Percentiles rank a stretch among this genome's conserved stretches.
Conservation (phyloP, 2,329 filamentous ascomycete species). For the Xylaria sp. region DNA sequence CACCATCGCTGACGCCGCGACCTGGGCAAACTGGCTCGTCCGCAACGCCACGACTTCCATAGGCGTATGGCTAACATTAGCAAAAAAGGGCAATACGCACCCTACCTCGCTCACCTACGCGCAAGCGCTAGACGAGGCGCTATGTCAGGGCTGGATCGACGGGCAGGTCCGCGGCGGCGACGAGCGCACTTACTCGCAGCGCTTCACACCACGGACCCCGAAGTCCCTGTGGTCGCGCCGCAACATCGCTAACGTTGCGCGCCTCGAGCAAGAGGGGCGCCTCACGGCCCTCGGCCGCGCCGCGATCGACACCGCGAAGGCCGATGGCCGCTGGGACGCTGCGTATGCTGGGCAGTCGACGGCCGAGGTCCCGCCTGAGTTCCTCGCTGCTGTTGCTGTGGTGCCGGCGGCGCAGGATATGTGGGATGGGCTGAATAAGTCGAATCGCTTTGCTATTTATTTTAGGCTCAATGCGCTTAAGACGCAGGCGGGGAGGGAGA, state of each 20-base stretch:
- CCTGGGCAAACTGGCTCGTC: constrained; percentile 46
- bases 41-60: constrained; percentile 40
- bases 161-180: constrained; percentile 61
- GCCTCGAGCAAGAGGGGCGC: constrained; percentile 57
- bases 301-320: constrained; percentile 65
- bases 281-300: constrained; percentile 62
- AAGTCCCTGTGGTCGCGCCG: constrained; percentile 69
- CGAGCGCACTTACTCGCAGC: constrained; percentile 61
- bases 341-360: constrained; percentile 64
- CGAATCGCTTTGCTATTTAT: constrained; percentile 44
- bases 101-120: constrained; percentile 48
- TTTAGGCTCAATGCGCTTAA: constrained; percentile 43
- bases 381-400: constrained; percentile 50
- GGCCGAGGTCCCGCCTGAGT: constrained; percentile 61
- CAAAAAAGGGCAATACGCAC: constrained; percentile 43
- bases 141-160: constrained; percentile 74
- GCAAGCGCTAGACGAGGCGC: constrained; percentile 65
- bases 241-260: constrained; percentile 64
- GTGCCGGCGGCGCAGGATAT: constrained; percentile 39
- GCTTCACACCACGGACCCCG: constrained; percentile 67
- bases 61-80: constrained; percentile 47
- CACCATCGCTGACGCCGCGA: constrained; percentile 39
- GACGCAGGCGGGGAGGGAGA: constrained; percentile 43
- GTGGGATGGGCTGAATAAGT: constrained; percentile 38
- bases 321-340: constrained; percentile 67